A percentile compares a stretch with the other conserved stretches of the same genome.
Conservation (phyloP, 768 basidiomycete species). For the Sarcodon sp. region DNA sequence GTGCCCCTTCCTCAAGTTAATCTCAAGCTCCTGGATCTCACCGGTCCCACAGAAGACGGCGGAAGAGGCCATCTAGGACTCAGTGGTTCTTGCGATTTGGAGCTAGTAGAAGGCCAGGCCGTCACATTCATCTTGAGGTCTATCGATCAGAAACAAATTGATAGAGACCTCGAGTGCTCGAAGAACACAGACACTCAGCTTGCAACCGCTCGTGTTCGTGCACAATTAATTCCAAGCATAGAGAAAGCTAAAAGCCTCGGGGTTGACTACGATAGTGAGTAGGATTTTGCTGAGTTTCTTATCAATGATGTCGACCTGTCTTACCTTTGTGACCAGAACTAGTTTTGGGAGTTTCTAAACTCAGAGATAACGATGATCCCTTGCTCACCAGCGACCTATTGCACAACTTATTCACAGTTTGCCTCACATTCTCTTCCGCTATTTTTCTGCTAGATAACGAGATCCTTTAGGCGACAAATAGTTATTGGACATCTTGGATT, state of each 20-base stretch:
- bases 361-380: slow-evolving; percentile 55
- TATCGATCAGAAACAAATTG: neutral
- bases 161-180: neutral
- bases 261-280: slow-evolving; percentile 29
- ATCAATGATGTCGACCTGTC: neutral
- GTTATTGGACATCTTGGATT: slow-evolving; percentile 87
- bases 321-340: slow-evolving; percentile 20
- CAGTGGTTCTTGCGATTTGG: slow-evolving; percentile 43
- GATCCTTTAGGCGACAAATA: slow-evolving; percentile 44
- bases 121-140: slow-evolving; percentile 77
- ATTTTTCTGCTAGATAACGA: neutral
- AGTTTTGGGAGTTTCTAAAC: slow-evolving; percentile 28
- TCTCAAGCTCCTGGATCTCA: slow-evolving; percentile 51
- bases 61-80: slow-evolving; percentile 63
- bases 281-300: neutral
- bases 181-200: neutral
- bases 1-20: slow-evolving; percentile 38
- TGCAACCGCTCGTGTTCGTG: slow-evolving; percentile 3
- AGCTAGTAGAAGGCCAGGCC: slow-evolving; percentile 71
- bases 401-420: slow-evolving; percentile 40
- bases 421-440: slow-evolving; percentile 2
- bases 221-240: slow-evolving; percentile 20
- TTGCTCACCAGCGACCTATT: slow-evolving; percentile 53
- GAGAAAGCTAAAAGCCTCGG: slow-evolving; percentile 30
- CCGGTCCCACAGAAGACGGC: slow-evolving; percentile 5